Conservation (phyloP, 371 early-diverging fungal species). For the Rhizomucor pusillus region DNA sequence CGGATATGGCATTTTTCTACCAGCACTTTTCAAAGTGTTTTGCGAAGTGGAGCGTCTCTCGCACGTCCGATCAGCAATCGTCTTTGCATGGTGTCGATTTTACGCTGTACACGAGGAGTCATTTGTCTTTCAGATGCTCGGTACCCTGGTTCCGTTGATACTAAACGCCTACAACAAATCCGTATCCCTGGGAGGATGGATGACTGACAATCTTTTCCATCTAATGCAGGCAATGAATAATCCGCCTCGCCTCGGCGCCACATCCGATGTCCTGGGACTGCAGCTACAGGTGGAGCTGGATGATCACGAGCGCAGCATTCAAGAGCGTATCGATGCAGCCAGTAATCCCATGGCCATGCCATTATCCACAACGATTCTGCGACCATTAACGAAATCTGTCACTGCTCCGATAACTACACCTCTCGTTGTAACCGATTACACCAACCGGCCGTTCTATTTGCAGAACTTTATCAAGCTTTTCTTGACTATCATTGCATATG, state of each 20-base stretch:
- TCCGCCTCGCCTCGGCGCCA: conserved; percentile 37
- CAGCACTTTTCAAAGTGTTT: conserved; percentile 62
- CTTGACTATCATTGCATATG: conserved; percentile 65
- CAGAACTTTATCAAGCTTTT: conserved; percentile 61
- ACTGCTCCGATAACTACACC: conserved; percentile 35
- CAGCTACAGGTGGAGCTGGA: conserved; percentile 50
- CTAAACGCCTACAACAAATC: conserved; percentile 42
- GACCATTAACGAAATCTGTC: conserved; percentile 35
- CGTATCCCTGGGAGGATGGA: conserved; percentile 33
- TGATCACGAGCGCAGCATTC: conserved; percentile 43
- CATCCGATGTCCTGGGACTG: conserved; percentile 43
- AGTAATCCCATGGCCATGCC: conserved; percentile 42
- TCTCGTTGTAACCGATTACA: conserved; percentile 25
- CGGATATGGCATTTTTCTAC: conserved; percentile 58
- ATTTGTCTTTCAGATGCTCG: conserved; percentile 69
- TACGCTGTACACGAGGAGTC: conserved; percentile 66
- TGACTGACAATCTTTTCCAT: conserved; percentile 41
- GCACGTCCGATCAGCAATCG: conserved; percentile 52
- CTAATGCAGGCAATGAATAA: conserved; percentile 45
- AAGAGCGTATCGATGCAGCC: conserved; percentile 42
- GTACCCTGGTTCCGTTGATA: conserved; percentile 56
- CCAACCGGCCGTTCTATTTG: conserved; percentile 45
- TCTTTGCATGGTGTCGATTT: conserved; percentile 60
- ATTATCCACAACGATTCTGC: conserved; percentile 35
- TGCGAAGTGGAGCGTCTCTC: conserved; percentile 47